Conservation (phyloP, 208 protist genomes). For the Novymonas esmeraldas region DNA sequence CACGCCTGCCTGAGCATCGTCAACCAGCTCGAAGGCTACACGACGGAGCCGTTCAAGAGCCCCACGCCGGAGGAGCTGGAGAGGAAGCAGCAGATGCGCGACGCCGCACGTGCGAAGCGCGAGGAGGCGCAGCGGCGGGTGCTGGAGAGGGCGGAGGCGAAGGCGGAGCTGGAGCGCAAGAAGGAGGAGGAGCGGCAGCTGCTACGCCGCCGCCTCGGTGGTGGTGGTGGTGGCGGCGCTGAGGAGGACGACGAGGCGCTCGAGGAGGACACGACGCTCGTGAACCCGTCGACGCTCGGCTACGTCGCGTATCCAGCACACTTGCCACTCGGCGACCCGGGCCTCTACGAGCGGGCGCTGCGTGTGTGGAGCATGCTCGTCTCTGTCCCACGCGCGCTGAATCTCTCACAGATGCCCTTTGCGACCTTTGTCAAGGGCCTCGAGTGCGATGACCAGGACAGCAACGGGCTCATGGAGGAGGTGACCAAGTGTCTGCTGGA, state of each 20-base stretch:
- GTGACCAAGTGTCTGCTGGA: constrained; percentile 60
- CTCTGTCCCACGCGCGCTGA: constrained; percentile 62
- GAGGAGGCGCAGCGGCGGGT: constrained; percentile 57
- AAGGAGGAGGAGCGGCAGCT: constrained; percentile 68
- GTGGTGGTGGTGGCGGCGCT: constrained; percentile 21
- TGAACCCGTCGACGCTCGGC: constrained; percentile 36
- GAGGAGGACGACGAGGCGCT: constrained; percentile 41
- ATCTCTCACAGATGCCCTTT: constrained; percentile 84
- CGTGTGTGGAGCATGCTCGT: constrained; percentile 79
- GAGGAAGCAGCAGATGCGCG: constrained; percentile 60
- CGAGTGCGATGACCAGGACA: constrained; percentile 53
- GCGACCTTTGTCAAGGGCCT: constrained; percentile 73
- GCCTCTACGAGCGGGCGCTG: constrained; percentile 71
- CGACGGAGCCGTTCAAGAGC: constrained; percentile 53
- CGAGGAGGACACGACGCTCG: constrained; percentile 54
- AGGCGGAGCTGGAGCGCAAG: constrained; percentile 55
- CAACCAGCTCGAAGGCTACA: constrained; percentile 87
- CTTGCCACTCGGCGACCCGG: constrained; percentile 42
- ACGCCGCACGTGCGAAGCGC: constrained; percentile 59
- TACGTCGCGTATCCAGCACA: constrained; percentile 58
- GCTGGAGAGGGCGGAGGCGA: constrained; percentile 45
- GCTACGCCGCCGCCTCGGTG: constrained; percentile 53
- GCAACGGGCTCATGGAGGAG: constrained; percentile 88
- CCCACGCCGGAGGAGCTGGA: constrained; percentile 55
- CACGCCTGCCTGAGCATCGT: constrained; percentile 74